These are phyloP conservation scores for Cryptococcus amylolentus DNA, from an alignment of 1,284 basidiomycete species.

Conservation along the genomic window DNA sequence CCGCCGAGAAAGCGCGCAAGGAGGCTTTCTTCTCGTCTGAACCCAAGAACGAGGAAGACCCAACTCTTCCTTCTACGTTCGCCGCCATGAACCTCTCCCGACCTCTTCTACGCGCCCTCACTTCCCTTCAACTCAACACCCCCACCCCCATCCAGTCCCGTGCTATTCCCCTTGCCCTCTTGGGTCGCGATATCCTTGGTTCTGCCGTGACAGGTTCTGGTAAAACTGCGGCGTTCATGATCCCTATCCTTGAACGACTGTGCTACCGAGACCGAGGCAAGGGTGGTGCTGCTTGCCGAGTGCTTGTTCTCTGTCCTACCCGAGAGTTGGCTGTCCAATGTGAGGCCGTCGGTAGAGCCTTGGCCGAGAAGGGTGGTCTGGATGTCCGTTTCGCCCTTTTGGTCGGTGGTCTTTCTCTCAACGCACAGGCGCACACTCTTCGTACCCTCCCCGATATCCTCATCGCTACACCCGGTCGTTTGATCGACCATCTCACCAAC, in stretches of 20 bases:
- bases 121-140: constrained; percentile 70
- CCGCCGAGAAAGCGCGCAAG: constrained; percentile 72
- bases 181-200: constrained; percentile 93
- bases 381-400: constrained; percentile 84
- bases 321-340: constrained; percentile 93
- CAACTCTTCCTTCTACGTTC: constrained; percentile 60
- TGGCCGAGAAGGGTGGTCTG: constrained; percentile 69
- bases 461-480: constrained; percentile 90
- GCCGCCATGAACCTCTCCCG: constrained; percentile 83
- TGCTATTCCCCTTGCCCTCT: constrained; percentile 84
- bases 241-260: constrained; percentile 88
- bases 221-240: constrained; percentile 93
- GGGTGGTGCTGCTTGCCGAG: constrained; percentile 79
- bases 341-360: constrained; percentile 79
- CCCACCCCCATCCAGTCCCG: constrained; percentile 95
- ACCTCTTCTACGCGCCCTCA: constrained; percentile 80
- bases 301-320: constrained; percentile 87
- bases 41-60: constrained; percentile 28
- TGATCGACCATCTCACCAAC: constrained; percentile 96
- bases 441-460: constrained; percentile 85
- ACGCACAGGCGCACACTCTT: constrained; percentile 80
- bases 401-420: constrained; percentile 89
- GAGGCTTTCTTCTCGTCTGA: constrained; percentile 78
- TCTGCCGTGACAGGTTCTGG: constrained; percentile 93
- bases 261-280: constrained; percentile 82